phyloP scores from a whole-genome alignment of 164 flowering plant species.

The Stephania cephalantha region DNA sequence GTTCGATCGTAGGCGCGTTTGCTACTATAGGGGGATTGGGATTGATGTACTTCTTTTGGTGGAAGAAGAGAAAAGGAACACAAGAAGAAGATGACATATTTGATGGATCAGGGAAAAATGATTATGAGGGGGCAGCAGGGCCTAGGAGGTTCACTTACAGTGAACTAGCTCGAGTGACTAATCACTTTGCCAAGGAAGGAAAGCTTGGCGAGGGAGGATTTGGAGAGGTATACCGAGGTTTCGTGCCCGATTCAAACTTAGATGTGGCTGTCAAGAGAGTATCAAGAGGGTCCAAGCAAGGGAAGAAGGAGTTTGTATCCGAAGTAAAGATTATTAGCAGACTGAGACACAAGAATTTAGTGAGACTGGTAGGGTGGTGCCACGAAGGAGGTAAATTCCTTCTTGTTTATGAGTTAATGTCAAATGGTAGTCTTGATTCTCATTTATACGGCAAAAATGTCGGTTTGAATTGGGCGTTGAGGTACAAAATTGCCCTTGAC shows the following conservation, averaged over 20 bases:
- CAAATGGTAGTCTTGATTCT: constrained; percentile 43
- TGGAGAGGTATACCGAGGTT: not conserved
- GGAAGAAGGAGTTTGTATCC: too few species aligned
- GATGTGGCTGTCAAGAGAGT: constrained; percentile 22
- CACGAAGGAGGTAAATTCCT: constrained; percentile 33
- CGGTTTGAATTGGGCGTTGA: constrained; percentile 24
- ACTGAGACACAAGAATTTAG: too few species aligned
- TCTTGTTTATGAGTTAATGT: constrained; percentile 50
- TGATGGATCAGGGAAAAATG: constrained; percentile 8
- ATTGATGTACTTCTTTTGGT: not conserved
- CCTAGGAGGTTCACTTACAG: too few species aligned
- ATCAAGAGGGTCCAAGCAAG: constrained; percentile 19
- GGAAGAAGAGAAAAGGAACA: not conserved
- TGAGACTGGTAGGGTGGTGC: too few species aligned
- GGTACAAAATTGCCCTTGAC: constrained; percentile 30
- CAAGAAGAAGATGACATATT: not conserved
- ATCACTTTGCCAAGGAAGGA: too few species aligned
- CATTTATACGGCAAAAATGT: constrained; percentile 24
- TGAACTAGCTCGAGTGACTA: too few species aligned
- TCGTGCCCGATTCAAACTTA: constrained; percentile 1
- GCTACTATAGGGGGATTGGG: constrained; percentile 1
- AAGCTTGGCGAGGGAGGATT: too few species aligned
- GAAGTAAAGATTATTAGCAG: too few species aligned
- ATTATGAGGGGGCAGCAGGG: not conserved
- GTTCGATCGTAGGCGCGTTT: constrained; percentile 9